Evolutionary conservation across 2,329 filamentous ascomycete species (phyloP), one percentile per base, ranked within the genome.

Genomic region (Diaporthe capsici): DNA sequence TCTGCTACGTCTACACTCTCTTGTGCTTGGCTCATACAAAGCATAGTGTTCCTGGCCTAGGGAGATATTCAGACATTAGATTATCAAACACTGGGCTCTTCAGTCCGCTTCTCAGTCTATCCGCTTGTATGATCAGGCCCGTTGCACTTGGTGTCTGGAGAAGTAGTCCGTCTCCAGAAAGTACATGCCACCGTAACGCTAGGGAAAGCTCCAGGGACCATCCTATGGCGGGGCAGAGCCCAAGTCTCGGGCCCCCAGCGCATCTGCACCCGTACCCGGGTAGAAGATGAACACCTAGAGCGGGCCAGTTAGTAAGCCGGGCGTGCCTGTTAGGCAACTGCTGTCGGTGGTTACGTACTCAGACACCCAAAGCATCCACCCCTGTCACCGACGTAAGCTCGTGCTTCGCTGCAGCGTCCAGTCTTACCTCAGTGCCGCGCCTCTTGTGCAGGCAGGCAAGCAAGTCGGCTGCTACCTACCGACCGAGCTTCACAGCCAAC

Each of bases 351-450:
- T 60, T 71, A 47, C 68, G 68, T 71, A 61, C 28, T 31, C 28
- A 13, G 51, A 37, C n/a, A 71, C 22, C 55, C 34, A 17, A 20
- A 49, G 63, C 17, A 57, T 9, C n/a, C 20, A 74, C 51, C 72
- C 72, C 72, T 74, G 72, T 28, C 60, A 74, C 51, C 61, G 72
- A 74, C 72, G 72, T 73, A 74, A 74, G 61, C 72, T 47, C n/a
- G n/a, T 60, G 31, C 58, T 61, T 12, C 3, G 55, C 55, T 37
- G 57, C 55, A 58, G 31, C 55, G n/a, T 58, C 55, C 55, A 58
- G 25, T 28, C 39, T 22, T 22, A 63, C 37, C 37, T 20, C 60
- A 31, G 63, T 28, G 12, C 25, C 42, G 47, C 44, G 58, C 57
- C 71, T 61, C 71, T 53, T 13, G 10, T 57, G 42, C 71, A 68